phyloP scores from a whole-genome alignment of 2,329 filamentous ascomycete species.

The Fonsecaea pugnacius region DNA sequence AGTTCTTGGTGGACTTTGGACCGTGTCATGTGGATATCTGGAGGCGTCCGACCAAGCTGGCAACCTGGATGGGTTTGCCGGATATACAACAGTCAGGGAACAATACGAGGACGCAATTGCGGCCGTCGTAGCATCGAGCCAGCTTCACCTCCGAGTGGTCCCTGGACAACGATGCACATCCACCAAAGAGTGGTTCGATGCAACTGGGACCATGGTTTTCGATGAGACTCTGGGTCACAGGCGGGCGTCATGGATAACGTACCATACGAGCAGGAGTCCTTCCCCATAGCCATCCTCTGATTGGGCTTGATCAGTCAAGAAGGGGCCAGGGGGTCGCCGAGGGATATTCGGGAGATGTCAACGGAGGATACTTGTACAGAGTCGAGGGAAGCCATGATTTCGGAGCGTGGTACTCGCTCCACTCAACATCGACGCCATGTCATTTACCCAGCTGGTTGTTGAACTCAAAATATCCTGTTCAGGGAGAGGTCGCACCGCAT shows the following conservation, averaged over 20 bases:
- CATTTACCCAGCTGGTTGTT: not conserved
- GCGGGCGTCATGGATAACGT: not conserved
- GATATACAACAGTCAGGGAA: not conserved
- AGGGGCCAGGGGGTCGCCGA: not conserved
- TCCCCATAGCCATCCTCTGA: not conserved
- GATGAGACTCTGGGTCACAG: not conserved
- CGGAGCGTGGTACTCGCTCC: not conserved
- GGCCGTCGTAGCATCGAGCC: not conserved
- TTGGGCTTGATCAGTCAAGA: slow-evolving; percentile 1
- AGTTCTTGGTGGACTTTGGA: not conserved
- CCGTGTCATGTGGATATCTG: not conserved
- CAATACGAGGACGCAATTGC: not conserved
- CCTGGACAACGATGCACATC: not conserved
- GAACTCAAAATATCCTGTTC: not conserved
- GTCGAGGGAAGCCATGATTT: not conserved
- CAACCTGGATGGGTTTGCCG: not conserved
- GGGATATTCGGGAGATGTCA: not conserved
- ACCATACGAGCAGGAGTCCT: not conserved
- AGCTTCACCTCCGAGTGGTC: not conserved
- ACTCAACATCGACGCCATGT: not conserved
- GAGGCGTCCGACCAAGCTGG: not conserved
- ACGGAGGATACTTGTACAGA: not conserved
- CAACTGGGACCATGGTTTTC: not conserved
- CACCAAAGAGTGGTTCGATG: not conserved
- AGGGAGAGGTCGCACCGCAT: slow-evolving; percentile 12